Percentiles rank a stretch among this genome's conserved stretches.
These are phyloP conservation scores for Fraxinus baroniana DNA, from an alignment of 305 asterid genomes.

Conservation along the genomic window DNA sequence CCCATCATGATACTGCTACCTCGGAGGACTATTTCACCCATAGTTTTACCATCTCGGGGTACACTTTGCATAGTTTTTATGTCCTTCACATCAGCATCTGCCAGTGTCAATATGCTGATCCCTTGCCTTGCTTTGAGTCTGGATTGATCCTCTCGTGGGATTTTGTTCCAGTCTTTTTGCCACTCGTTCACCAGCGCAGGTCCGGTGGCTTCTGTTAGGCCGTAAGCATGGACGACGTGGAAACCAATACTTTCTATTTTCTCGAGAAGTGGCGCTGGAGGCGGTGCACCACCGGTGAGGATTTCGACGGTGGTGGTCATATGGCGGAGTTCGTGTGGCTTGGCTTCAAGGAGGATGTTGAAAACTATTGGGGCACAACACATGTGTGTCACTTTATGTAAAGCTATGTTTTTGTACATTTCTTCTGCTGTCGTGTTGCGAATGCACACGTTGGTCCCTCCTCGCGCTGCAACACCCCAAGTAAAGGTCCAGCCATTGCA, in stretches of 20 bases:
- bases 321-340: conserved; percentile 44
- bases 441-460: conserved; percentile 69
- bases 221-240: conserved; percentile 74
- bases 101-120: conserved; percentile 49
- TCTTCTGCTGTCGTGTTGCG: conserved; percentile 56
- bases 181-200: conserved; percentile 80
- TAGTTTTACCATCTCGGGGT: conserved; percentile 45
- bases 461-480: conserved; percentile 71
- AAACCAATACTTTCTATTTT: conserved; percentile 56
- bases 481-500: conserved; percentile 73
- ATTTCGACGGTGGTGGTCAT: conserved; percentile 40
- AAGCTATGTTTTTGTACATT: conserved; percentile 46
- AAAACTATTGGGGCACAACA: conserved; percentile 79
- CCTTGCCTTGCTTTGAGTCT: conserved; percentile 70
- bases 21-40: conserved; percentile 65
- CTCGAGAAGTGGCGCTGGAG: conserved; percentile 59
- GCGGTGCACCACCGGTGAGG: conserved; percentile 80
- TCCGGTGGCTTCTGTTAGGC: conserved; percentile 79
- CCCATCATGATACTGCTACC: conserved; percentile 85
- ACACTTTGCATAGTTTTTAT: conserved; percentile 58
- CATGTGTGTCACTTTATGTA: conserved; percentile 74
- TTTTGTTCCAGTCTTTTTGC: conserved; percentile 52
- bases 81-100: conserved; percentile 64
- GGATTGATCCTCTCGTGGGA: conserved; percentile 33
- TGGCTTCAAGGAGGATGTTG: conserved; percentile 53